Evolutionary conservation across 2,329 filamentous ascomycete genomes (phyloP).

Genomic region (Acephala macrosclerotiorum): DNA sequence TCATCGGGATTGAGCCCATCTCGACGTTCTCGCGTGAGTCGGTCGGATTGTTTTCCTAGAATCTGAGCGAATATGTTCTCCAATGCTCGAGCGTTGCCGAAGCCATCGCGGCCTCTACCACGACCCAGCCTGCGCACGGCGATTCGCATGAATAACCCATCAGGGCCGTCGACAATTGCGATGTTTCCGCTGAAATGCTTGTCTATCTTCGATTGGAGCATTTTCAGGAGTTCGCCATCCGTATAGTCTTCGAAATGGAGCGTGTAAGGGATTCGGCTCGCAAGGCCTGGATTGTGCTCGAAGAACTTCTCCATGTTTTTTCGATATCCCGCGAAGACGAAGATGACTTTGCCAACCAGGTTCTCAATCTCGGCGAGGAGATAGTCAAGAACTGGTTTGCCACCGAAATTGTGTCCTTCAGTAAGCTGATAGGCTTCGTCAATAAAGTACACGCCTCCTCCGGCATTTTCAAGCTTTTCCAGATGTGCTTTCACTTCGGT

Average conservation of each 20-base stretch:
- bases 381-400: slow-evolving; percentile 70
- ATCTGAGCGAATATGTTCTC: slow-evolving; percentile 67
- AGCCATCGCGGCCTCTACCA: slow-evolving; percentile 68
- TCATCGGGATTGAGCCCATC: background rate
- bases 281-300: slow-evolving; percentile 64
- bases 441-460: slow-evolving; percentile 76
- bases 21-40: background rate
- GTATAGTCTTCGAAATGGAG: slow-evolving; percentile 74
- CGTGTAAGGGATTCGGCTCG: slow-evolving; percentile 52
- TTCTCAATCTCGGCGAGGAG: slow-evolving; percentile 77
- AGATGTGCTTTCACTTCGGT: slow-evolving; percentile 61
- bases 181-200: slow-evolving; percentile 53
- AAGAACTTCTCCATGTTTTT: slow-evolving; percentile 6
- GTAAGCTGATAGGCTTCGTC: slow-evolving; percentile 80
- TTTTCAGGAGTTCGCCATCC: slow-evolving; percentile 67
- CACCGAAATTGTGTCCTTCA: slow-evolving; percentile 61
- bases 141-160: slow-evolving; percentile 70
- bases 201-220: slow-evolving; percentile 61
- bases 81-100: slow-evolving; percentile 74
- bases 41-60: background rate
- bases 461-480: slow-evolving; percentile 63
- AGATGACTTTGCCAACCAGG: slow-evolving; percentile 50
- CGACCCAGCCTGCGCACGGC: slow-evolving; percentile 66
- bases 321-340: background rate
- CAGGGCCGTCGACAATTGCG: slow-evolving; percentile 63